phyloP scores from a whole-genome alignment of 108 stramenopile species.

The Phaeodactylum tricornutum region DNA sequence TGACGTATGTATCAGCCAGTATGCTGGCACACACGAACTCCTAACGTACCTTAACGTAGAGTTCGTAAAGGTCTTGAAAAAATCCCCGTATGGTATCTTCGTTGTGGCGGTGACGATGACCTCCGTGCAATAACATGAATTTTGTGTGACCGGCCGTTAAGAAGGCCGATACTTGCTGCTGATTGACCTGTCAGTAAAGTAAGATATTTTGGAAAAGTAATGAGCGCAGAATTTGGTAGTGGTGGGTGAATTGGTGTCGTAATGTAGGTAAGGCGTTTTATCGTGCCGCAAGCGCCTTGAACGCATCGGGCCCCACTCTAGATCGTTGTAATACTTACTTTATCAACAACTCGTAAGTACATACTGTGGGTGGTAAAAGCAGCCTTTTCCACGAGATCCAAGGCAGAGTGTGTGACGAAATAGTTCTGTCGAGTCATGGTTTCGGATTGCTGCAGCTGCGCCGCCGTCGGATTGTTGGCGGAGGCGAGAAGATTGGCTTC shows the following conservation, averaged over 20 bases:
- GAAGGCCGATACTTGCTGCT: slow-evolving; percentile 87
- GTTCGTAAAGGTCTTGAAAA: slow-evolving; percentile 88
- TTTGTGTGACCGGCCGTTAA: slow-evolving; percentile 86
- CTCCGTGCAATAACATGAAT: slow-evolving; percentile 86
- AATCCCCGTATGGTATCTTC: slow-evolving; percentile 85
- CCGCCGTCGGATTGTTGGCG: too few relatives aligned
- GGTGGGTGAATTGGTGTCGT: too few relatives aligned
- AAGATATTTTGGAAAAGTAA: too few relatives aligned
- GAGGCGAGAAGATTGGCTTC: slow-evolving; percentile 62
- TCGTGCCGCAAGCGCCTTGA: too few relatives aligned
- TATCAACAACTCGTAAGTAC: slow-evolving; percentile 87
- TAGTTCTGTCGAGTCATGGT: slow-evolving; percentile 84
- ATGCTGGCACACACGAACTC: too few relatives aligned
- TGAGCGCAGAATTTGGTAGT: too few relatives aligned
- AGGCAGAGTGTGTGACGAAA: slow-evolving; percentile 86
- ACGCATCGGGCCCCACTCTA: too few relatives aligned
- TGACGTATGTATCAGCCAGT: too few relatives aligned
- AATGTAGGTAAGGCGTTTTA: too few relatives aligned
- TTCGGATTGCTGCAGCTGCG: too few relatives aligned
- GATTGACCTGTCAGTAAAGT: slow-evolving; percentile 89
- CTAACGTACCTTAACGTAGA: slow-evolving; percentile 81
- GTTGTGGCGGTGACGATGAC: too few relatives aligned
- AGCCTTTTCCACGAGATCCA: slow-evolving; percentile 89
- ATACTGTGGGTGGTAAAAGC: slow-evolving; percentile 76
- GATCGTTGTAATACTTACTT: too few relatives aligned